phyloP scores from a whole-genome alignment of 2,329 filamentous ascomycete genomes.

The Hyphodiscus sp. region DNA sequence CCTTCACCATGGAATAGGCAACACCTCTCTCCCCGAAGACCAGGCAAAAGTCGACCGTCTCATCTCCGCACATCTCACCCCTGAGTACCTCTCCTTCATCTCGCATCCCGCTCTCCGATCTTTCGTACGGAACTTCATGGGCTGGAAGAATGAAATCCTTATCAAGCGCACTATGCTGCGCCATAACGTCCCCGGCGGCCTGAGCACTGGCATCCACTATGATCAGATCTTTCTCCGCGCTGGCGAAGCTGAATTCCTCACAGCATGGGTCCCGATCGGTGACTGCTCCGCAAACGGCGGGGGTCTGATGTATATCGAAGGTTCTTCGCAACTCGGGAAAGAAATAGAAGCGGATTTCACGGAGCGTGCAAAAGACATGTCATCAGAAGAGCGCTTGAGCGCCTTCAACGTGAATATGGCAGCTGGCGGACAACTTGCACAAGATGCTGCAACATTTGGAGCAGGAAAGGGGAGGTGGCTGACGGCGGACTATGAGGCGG shows the following conservation, averaged over 20 bases:
- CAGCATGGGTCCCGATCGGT: slow-evolving; percentile 45
- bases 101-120: slow-evolving; percentile 39
- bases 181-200: slow-evolving; percentile 43
- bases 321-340: background rate
- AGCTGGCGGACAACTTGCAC: background rate
- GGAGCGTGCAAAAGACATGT: background rate
- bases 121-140: slow-evolving; percentile 44
- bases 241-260: slow-evolving; percentile 41
- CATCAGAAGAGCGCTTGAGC: background rate
- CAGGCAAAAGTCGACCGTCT: background rate
- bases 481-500: background rate
- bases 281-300: slow-evolving; percentile 47
- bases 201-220: slow-evolving; percentile 46
- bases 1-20: background rate
- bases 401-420: background rate
- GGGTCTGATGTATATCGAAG: slow-evolving; percentile 52
- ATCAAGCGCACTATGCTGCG: slow-evolving; percentile 46
- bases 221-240: slow-evolving; percentile 45
- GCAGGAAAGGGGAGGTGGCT: background rate
- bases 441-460: background rate
- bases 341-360: background rate
- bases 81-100: background rate
- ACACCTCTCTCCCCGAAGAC: background rate
- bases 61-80: background rate
- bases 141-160: slow-evolving; percentile 48